Base-by-base conservation (phyloP, 2,329 filamentous ascomycete genomes). In the Phaeosphaeria sp. region DNA sequence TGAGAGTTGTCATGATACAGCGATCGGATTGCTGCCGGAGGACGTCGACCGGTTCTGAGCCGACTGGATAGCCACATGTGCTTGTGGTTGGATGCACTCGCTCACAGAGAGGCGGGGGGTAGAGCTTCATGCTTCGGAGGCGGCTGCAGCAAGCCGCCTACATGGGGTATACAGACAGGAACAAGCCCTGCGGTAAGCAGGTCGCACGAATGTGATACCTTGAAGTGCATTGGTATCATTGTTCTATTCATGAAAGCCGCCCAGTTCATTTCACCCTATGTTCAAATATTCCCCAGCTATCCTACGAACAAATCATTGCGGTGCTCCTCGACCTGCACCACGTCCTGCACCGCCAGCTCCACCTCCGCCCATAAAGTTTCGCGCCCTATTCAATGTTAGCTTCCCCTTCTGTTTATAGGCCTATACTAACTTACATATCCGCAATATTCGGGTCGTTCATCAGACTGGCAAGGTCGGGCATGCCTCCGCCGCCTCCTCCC, bases 371-470 rank as follows among this genome's bases (percentile, higher is more conserved):
- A 90, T 89, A 75, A 90, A 85, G 74, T 88, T 89, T 65, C 84
- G 82, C 55, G 88, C 88, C 84, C 87, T 88, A 64, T 13, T n/a
- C n/a, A 25, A 11, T 21, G 22, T 42, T 51, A 49, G 47, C 13
- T 17, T 42, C 21, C 27, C 20, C 46, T 69, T 54, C 65, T 60
- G 30, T 46, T 17, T 27, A 15, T 27, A 42, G 1, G 30, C 2
- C 1, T 46, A 7, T 18, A 2, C 22, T 17, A 18, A 87, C 91
- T 91, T 80, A 96, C 93, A 98, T 93, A 57, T 97, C 92, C 46
- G 92, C 92, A 78, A 99, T 90, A 75, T 81, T 90, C 48, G 95
- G 95, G 76, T 99, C 95, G 64, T 88, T 90, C 95, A 99, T 97
- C 78, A 99, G 81, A 64, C 85, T 84, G 55, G 85, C 84, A 72